These are phyloP conservation scores for Angophora floribunda DNA, from an alignment of 345 rosid genomes.

Conservation along the genomic window DNA sequence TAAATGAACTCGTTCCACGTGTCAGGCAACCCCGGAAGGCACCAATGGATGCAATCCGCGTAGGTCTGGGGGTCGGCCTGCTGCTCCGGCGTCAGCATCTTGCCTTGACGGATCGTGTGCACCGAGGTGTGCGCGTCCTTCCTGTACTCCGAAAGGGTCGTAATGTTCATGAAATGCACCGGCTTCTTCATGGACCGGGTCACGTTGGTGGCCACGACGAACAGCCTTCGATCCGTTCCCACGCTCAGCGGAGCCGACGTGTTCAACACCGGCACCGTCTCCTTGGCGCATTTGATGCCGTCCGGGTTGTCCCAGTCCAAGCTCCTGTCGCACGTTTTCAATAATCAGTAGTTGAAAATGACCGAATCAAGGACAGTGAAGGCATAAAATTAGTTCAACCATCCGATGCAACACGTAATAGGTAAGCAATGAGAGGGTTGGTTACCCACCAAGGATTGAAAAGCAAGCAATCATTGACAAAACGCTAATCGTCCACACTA, in stretches of 20 bases:
- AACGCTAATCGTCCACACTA: neutral
- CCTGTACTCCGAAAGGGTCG: slow-evolving; percentile 65
- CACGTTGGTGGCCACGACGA: slow-evolving; percentile 29
- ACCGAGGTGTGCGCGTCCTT: slow-evolving; percentile 79
- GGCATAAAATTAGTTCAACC: neutral
- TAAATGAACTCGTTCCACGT: slow-evolving; percentile 85
- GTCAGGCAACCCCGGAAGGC: slow-evolving; percentile 92
- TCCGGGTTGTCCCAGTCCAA: slow-evolving; percentile 48
- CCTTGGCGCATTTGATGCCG: slow-evolving; percentile 52
- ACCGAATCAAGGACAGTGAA: neutral
- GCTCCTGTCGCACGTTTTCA: slow-evolving; percentile 29
- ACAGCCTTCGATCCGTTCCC: slow-evolving; percentile 53
- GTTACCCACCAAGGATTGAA: neutral
- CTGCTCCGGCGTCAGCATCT: slow-evolving; percentile 33
- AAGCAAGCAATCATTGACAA: neutral
- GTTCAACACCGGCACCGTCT: slow-evolving; percentile 46
- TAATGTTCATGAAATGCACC: slow-evolving; percentile 47
- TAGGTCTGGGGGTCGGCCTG: slow-evolving; percentile 41
- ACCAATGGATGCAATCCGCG: slow-evolving; percentile 92
- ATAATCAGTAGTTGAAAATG: neutral
- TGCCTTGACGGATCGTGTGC: slow-evolving; percentile 30
- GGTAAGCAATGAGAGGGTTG: neutral
- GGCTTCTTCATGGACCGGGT: slow-evolving; percentile 29
- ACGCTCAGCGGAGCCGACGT: slow-evolving; percentile 22
- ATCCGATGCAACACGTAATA: neutral